Evolutionary conservation across 2,329 filamentous ascomycete species (phyloP).

Genomic region (Ceratocystis huliohia): DNA sequence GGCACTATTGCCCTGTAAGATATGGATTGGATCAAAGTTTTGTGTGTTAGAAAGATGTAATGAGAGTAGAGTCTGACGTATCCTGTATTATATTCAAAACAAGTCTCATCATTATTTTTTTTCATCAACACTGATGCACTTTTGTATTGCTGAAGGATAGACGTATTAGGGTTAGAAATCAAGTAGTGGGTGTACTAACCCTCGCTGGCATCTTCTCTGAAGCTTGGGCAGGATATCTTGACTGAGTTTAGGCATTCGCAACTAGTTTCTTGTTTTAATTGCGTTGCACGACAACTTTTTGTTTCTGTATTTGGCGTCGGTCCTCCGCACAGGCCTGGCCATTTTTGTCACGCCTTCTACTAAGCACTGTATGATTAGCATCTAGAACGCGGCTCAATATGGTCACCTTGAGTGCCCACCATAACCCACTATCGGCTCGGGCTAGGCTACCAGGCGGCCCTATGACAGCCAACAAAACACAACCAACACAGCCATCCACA

Average conservation of each 20-base stretch:
- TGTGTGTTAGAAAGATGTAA: conserved; percentile 4
- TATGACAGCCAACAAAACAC: not conserved
- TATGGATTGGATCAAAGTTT: conserved; percentile 11
- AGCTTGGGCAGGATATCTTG: not conserved
- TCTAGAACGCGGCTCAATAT: not conserved
- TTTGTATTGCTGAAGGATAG: too few relatives aligned
- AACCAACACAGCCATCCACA: conserved; percentile 21
- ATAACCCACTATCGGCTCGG: conserved; percentile 5
- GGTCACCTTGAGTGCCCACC: conserved; percentile 6
- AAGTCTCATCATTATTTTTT: not conserved
- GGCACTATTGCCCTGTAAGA: conserved; percentile 20
- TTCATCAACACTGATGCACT: not conserved
- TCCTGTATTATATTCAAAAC: conserved; percentile 5
- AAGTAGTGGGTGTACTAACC: not conserved
- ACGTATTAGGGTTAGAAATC: not conserved
- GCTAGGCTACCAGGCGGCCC: not conserved
- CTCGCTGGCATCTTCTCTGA: not conserved
- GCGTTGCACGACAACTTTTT: not conserved
- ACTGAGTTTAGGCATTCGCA: not conserved
- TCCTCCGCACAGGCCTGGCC: not conserved
- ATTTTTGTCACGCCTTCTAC: not conserved
- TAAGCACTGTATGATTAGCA: not conserved
- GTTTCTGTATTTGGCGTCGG: not conserved
- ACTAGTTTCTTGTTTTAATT: not conserved
- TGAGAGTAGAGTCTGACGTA: not conserved